Evolutionary conservation across 768 basidiomycete species (phyloP), one percentile per base, ranked within the genome.

Genomic region (Scleroderma citrinum): DNA sequence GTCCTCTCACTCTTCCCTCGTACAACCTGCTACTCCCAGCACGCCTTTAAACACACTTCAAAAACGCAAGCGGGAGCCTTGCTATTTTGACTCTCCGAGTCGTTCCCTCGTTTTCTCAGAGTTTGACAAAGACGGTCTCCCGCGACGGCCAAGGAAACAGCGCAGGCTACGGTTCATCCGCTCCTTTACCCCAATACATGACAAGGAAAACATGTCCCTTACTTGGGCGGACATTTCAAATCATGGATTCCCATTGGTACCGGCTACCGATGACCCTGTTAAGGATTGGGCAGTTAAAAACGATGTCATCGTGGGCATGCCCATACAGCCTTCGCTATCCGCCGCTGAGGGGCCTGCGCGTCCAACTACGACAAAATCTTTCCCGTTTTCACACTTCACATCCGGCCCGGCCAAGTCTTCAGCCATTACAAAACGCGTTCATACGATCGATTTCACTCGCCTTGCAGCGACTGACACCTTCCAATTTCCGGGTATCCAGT

Each of bases 81-180:
- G 58, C 3, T 64, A 64, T 30, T 63, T 55, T 20, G 58, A 68
- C 40, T 64, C 59, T 5, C 58, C 62, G 1, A 66, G 50, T 14
- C 52, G 56, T 2, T 67, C 55, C 23, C 39, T 65, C 43, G 45
- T 65, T 23, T 61, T 55, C 47, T 58, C 63, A 21, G 64, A 51
- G 24, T 64, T 64, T 50, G 63, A 63, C 40, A 64, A 64, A 32
- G 55, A 62, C 14, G 64, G 66, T 3, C 31, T 66, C 20, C 66
- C 66, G 30, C 56, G 55, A 17, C 62, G 64, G 13, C 64, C 64
- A 13, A 61, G 40, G 48, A 66, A 66, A 41, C 56, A 38, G 31
- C 60, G 56, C 19, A 66, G 50, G 43, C 58, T 68, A 35, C 58
- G 60, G 12, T 64, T 58, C 29, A 48, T 57, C 29, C 61, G 53